phyloP scores from a whole-genome alignment of 176 grass and related monocot genomes.

The Guadua angustifolia region DNA sequence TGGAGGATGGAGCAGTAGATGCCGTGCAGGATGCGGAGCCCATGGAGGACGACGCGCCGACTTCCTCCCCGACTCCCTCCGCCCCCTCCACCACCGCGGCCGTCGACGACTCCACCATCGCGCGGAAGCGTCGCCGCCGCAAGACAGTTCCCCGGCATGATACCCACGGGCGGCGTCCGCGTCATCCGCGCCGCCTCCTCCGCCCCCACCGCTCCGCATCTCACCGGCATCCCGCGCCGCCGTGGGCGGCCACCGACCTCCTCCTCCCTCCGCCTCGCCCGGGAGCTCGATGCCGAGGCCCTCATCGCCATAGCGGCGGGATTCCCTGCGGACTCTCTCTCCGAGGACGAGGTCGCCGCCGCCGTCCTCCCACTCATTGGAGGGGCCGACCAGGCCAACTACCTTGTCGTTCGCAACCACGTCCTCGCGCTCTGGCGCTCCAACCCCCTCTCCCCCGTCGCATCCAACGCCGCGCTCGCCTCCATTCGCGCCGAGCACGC shows the following conservation, averaged over 20 bases:
- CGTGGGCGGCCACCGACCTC: conserved; percentile 70
- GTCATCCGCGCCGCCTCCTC: conserved; percentile 60
- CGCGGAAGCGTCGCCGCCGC: conserved; percentile 77
- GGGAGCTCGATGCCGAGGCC: conserved; percentile 94
- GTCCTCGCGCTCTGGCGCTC: conserved; percentile 90
- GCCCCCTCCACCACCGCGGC: neutral
- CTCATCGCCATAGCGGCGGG: conserved; percentile 78
- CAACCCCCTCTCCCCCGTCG: conserved; percentile 63
- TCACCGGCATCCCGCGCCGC: conserved; percentile 49
- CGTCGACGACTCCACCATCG: conserved; percentile 47
- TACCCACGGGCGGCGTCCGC: conserved; percentile 69
- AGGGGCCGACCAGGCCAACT: conserved; percentile 76
- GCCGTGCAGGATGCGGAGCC: no score
- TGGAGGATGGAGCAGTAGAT: no score
- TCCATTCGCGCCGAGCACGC: conserved; percentile 89
- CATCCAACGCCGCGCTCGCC: conserved; percentile 65
- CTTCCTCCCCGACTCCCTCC: no score
- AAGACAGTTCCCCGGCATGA: conserved; percentile 98
- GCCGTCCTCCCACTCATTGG: conserved; percentile 74
- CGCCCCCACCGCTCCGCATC: conserved; percentile 43
- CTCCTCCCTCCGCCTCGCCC: conserved; percentile 81
- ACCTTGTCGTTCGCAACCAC: conserved; percentile 95
- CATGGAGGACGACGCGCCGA: no score
- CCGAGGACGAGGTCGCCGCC: conserved; percentile 89
- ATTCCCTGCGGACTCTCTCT: conserved; percentile 82